Evolutionary conservation across 495 filamentous ascomycete genomes (phyloP).

Genomic region (Bryoglossum gracile): DNA sequence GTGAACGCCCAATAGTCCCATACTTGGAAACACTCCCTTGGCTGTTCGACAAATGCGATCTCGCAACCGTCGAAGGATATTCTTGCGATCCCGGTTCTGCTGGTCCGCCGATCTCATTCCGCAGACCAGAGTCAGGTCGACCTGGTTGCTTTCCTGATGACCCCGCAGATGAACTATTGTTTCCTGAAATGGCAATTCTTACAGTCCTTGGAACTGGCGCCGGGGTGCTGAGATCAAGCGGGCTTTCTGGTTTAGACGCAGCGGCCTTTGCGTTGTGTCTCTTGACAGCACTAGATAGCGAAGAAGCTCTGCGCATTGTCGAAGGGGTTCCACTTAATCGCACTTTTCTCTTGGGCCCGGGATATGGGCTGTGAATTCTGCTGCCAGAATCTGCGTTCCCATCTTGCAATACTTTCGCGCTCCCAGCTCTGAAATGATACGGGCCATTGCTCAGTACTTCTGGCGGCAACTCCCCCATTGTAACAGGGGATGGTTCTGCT

Average conservation of each 20-base stretch:
- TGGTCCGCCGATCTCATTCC: slow-evolving; percentile 34
- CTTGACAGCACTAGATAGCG: slow-evolving; percentile 18
- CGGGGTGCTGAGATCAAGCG: slow-evolving; percentile 57
- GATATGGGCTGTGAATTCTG: slow-evolving; percentile 19
- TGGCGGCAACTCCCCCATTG: slow-evolving; percentile 6
- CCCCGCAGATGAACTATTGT: slow-evolving; percentile 29
- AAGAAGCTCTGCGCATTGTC: slow-evolving; percentile 17
- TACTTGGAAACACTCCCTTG: slow-evolving; percentile 43
- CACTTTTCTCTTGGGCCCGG: slow-evolving; percentile 19
- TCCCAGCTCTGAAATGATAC: slow-evolving; percentile 5
- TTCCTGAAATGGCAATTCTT: slow-evolving; percentile 40
- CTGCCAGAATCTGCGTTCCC: slow-evolving; percentile 3
- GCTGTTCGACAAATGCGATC: slow-evolving; percentile 27
- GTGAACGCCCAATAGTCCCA: slow-evolving; percentile 42
- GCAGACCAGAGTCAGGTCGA: slow-evolving; percentile 27
- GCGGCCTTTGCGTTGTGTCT: slow-evolving; percentile 9
- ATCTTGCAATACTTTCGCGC: slow-evolving; percentile 4
- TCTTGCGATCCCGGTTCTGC: slow-evolving; percentile 27
- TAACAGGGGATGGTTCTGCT: slow-evolving; percentile 30
- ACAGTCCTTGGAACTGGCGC: slow-evolving; percentile 56
- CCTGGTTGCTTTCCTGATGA: slow-evolving; percentile 36
- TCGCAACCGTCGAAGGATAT: slow-evolving; percentile 34
- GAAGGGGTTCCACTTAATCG: slow-evolving; percentile 24
- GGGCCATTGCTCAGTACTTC: neutral
- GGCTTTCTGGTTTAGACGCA: slow-evolving; percentile 16